Base-by-base conservation (phyloP, 345 rosid genomes). In the Lumnitzera racemosa region DNA sequence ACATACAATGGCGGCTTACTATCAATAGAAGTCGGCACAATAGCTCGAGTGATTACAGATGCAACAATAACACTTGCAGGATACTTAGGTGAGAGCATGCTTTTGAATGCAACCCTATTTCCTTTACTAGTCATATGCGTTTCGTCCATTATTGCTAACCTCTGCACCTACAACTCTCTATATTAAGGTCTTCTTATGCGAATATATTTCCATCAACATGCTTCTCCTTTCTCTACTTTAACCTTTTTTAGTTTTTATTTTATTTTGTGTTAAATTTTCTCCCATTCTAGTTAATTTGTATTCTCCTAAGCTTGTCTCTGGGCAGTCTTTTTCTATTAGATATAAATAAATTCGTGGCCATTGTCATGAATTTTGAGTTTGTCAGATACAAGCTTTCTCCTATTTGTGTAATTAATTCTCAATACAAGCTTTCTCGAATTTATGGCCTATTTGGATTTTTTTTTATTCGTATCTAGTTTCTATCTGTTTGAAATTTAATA, bases 21-120 rank as follows among this genome's bases (percentile, higher is more conserved):
- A 1, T 95, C 98, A 0, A 95, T 96, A 4, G 98, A 95, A 78
- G 96, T 98, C 0, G 98, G 99, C 46, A 95, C 98, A 0, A 72
- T 90, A 47, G 99, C 99, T 55, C 78, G 99, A n/a, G 98, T 90
- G 8, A 81, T 95, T 36, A 96, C 99, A 5, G 98, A 95, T 67
- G 95, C 47, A 46, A 95, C 96, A 13, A 95, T 95, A 50, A 95
- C 99, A 1, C 49, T 95, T 68, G 98, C 91, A 15, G 99, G 99
- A 12, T 90, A 71, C 76, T 66, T 95, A 65, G 96, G 98, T 3
- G 63, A 78, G 71, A 78, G 73, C 15, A 72, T n/a, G 72, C 91
- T 95, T 24, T 64, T 95, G 83, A 95, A 95, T 67, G 76, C 69
- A 52, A 90, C 98, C 25, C 94, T 95, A 55, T 75, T 95, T 51